Percentiles rank a stretch among this genome's conserved stretches.
These are phyloP conservation scores for Phytophthora sojae DNA, from an alignment of 352 stramenopile genomes.

Conservation along the genomic window DNA sequence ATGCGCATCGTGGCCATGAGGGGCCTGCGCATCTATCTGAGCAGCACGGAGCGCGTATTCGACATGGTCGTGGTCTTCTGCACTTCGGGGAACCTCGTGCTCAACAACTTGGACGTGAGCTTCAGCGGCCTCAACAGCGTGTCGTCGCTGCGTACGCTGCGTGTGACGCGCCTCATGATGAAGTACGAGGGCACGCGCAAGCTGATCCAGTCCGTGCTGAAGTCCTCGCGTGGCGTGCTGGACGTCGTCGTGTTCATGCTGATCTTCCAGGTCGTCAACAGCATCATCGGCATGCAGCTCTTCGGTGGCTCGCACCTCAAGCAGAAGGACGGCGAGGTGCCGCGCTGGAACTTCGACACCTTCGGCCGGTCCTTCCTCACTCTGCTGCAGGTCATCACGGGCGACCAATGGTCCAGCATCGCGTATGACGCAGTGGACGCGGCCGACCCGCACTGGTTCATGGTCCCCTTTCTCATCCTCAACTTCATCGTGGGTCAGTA, in stretches of 20 bases:
- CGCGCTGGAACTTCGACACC: conserved; percentile 85
- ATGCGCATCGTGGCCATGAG: conserved; percentile 65
- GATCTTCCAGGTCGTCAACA: conserved; percentile 80
- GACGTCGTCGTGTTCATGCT: conserved; percentile 81
- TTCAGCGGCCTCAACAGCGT: conserved; percentile 73
- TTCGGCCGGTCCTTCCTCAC: conserved; percentile 78
- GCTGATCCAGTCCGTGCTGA: conserved; percentile 79
- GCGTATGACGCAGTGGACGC: conserved; percentile 79
- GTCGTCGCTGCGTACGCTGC: conserved; percentile 75
- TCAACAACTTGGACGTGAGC: conserved; percentile 64
- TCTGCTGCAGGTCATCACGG: conserved; percentile 80
- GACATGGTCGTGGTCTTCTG: conserved; percentile 78
- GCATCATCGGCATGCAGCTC: conserved; percentile 81
- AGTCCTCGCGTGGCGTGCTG: conserved; percentile 81
- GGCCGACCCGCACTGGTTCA: conserved; percentile 67
- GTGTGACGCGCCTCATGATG: conserved; percentile 79
- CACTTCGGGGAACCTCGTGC: conserved; percentile 72
- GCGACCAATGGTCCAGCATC: conserved; percentile 81
- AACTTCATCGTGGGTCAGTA: conserved; percentile 84
- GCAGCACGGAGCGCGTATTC: conserved; percentile 72
- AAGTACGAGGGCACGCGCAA: conserved; percentile 84
- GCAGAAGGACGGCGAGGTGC: conserved; percentile 45
- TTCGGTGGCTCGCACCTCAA: conserved; percentile 66
- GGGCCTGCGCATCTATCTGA: conserved; percentile 55
- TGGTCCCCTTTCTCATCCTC: conserved; percentile 79